These are phyloP conservation scores for Petunia hybrid DNA, from an alignment of 305 asterid genomes.

Conservation along the genomic window DNA sequence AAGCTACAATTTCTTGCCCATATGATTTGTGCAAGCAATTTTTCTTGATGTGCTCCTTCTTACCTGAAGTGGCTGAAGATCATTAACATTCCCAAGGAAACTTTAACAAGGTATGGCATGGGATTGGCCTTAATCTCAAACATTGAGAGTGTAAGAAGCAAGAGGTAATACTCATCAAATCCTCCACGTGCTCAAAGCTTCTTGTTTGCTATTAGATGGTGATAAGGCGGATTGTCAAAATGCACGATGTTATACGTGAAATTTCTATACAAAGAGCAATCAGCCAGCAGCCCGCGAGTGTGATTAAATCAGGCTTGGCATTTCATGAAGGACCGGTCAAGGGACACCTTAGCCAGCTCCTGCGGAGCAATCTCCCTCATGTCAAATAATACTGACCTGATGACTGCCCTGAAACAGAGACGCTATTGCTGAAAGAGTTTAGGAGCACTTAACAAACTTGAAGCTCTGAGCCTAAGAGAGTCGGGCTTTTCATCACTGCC, in stretches of 20 bases:
- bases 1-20: background rate
- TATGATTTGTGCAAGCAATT: background rate
- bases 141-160: background rate
- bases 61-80: slow-evolving; percentile 6
- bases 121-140: slow-evolving; percentile 12
- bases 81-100: background rate
- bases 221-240: slow-evolving; percentile 16
- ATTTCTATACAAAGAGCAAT: slow-evolving; percentile 3
- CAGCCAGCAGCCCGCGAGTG: background rate
- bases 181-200: background rate
- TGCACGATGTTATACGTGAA: background rate
- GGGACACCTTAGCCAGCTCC: background rate
- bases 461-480: background rate
- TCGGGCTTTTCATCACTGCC: background rate
- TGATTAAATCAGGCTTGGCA: background rate
- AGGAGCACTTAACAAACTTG: slow-evolving; percentile 9
- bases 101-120: background rate
- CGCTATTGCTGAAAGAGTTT: background rate
- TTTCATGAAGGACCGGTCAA: background rate
- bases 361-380: background rate
- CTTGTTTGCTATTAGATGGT: background rate
- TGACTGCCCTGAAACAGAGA: background rate
- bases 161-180: background rate
- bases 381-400: background rate
- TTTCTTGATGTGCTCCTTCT: background rate